These are phyloP conservation scores for Epichloe uncinata DNA, from an alignment of 2,329 filamentous ascomycete genomes.

Conservation along the genomic window DNA sequence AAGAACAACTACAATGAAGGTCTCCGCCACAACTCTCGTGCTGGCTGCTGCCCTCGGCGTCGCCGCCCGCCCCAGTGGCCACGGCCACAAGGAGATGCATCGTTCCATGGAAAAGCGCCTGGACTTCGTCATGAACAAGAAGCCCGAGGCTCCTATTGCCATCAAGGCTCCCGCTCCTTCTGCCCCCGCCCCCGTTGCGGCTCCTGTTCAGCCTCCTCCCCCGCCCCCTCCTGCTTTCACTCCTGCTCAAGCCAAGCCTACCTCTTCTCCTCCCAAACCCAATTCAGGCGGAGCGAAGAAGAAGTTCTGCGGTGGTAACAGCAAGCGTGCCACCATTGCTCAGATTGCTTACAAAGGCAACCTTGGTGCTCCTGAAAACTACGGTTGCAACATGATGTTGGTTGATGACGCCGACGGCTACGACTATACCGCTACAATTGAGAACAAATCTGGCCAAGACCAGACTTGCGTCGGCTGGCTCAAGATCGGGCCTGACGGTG, in stretches of 20 bases:
- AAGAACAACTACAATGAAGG: constrained; percentile 24
- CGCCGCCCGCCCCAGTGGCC: constrained; percentile 27
- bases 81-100: constrained; percentile 22
- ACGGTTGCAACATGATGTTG: constrained; percentile 40
- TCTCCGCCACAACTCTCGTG: constrained; percentile 23
- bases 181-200: not conserved
- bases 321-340: constrained; percentile 32
- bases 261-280: constrained; percentile 6
- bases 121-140: constrained; percentile 22
- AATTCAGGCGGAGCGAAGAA: constrained; percentile 12
- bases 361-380: constrained; percentile 25
- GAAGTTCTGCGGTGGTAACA: constrained; percentile 23
- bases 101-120: constrained; percentile 17
- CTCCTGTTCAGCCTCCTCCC: not conserved
- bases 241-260: constrained; percentile 1
- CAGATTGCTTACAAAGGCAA: constrained; percentile 37
- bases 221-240: not conserved
- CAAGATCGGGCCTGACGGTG: constrained; percentile 35
- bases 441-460: constrained; percentile 21
- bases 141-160: constrained; percentile 17
- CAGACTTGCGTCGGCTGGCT: constrained; percentile 32
- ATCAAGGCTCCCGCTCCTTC: not conserved
- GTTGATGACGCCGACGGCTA: constrained; percentile 27
- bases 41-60: constrained; percentile 28
- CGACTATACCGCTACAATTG: constrained; percentile 30